Conservation (phyloP, 805 yeast species). For the Phaffomyces thermotolerans region DNA sequence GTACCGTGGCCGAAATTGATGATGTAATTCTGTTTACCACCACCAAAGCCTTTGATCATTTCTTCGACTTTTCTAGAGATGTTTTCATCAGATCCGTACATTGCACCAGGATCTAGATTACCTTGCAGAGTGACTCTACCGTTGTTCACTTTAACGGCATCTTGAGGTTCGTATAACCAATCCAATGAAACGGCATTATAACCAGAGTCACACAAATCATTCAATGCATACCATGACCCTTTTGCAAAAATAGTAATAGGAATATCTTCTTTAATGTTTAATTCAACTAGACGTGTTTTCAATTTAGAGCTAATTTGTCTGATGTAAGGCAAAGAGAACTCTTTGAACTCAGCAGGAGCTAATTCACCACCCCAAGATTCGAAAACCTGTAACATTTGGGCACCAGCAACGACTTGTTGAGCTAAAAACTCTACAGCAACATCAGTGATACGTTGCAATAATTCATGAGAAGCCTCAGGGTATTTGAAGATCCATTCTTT, state of each 20-base stretch:
- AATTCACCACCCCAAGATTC: constrained; percentile 98
- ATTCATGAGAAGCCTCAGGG: constrained; percentile 61
- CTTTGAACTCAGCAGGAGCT: constrained; percentile 81
- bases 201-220: constrained; percentile 71
- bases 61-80: constrained; percentile 75
- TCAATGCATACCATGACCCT: constrained; percentile 96
- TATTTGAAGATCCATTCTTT: constrained; percentile 86
- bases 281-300: constrained; percentile 60
- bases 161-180: constrained; percentile 81
- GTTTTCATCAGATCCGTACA: constrained; percentile 81
- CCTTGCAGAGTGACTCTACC: constrained; percentile 89
- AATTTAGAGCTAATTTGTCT: constrained; percentile 64
- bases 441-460: constrained; percentile 74
- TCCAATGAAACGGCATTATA: constrained; percentile 89
- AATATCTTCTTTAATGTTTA: constrained; percentile 62
- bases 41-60: constrained; percentile 91
- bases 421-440: constrained; percentile 90
- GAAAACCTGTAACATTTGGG: constrained; percentile 94
- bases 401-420: constrained; percentile 94
- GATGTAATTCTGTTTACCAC: constrained; percentile 85
- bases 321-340: constrained; percentile 85
- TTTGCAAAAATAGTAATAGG: constrained; percentile 91
- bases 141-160: constrained; percentile 67
- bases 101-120: constrained; percentile 90
- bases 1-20: constrained; percentile 98